These are phyloP conservation scores for Meredithiella fracta DNA, from an alignment of 2,329 filamentous ascomycete genomes.

Conservation along the genomic window DNA sequence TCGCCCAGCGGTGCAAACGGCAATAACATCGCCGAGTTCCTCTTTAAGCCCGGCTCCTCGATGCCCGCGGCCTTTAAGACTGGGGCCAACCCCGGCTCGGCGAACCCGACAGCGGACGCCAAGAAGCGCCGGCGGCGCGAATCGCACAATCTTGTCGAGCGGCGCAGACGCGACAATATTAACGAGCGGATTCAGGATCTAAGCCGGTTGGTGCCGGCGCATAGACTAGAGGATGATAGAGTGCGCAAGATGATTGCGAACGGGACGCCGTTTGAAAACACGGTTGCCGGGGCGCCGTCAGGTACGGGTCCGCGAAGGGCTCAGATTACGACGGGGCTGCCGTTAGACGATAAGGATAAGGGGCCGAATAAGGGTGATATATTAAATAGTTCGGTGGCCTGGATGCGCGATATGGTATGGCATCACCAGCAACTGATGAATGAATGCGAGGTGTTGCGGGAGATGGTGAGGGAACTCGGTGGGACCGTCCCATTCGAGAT, in stretches of 20 bases:
- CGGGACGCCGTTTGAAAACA: constrained; percentile 51
- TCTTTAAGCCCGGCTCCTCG: constrained; percentile 75
- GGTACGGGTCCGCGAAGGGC: constrained; percentile 63
- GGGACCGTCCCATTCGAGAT: constrained; percentile 64
- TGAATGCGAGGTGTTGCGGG: constrained; percentile 74
- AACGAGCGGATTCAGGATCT: constrained; percentile 97
- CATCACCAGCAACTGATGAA: constrained; percentile 79
- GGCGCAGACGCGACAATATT: constrained; percentile 89
- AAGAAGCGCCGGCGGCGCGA: constrained; percentile 83
- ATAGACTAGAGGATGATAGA: constrained; percentile 92
- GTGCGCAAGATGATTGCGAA: constrained; percentile 88
- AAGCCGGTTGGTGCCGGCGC: constrained; percentile 77
- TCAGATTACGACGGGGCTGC: constrained; percentile 82
- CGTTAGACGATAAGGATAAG: constrained; percentile 94
- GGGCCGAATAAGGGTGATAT: constrained; percentile 98
- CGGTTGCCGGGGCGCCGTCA: constrained; percentile 35
- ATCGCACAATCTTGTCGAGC: constrained; percentile 92
- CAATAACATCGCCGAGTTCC: constrained; percentile 56
- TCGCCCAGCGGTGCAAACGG: neutral
- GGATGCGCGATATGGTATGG: constrained; percentile 98
- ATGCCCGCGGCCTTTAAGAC: constrained; percentile 71
- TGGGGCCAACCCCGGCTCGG: constrained; percentile 21
- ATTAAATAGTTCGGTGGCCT: constrained; percentile 88
- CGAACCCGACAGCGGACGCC: neutral
- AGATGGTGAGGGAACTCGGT: constrained; percentile 55